Evolutionary conservation across 2,329 filamentous ascomycete genomes (phyloP).

Genomic region (Capronia americana): DNA sequence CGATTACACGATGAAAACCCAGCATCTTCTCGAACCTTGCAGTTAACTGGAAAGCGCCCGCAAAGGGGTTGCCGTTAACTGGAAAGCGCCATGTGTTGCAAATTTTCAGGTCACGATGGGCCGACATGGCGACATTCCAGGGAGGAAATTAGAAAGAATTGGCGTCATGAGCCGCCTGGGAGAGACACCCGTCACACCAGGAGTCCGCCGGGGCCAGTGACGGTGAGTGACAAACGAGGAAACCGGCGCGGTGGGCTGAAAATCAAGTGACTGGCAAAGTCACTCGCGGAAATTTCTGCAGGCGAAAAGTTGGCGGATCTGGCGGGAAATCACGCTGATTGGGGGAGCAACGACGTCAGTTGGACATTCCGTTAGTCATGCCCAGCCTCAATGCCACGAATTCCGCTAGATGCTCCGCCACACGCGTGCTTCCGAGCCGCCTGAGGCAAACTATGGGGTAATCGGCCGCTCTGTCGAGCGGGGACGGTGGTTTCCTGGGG

Average conservation of each 20-base stretch:
- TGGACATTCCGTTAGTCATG: constrained; percentile 32
- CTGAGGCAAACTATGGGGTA: constrained; percentile 35
- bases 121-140: constrained; percentile 12
- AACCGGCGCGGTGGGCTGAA: constrained; percentile 8
- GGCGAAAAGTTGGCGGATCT: constrained; percentile 6
- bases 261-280: constrained; percentile 9
- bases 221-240: constrained; percentile 6
- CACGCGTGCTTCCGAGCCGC: constrained; percentile 18
- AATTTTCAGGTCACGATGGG: constrained; percentile 37
- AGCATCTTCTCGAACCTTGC: constrained; percentile 29
- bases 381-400: constrained; percentile 27
- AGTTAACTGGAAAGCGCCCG: constrained; percentile 37
- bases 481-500: constrained; percentile 43
- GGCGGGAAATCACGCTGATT: constrained; percentile 17
- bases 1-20: constrained; percentile 23
- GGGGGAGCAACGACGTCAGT: constrained; percentile 15
- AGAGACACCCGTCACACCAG: background rate
- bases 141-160: constrained; percentile 4
- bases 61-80: constrained; percentile 41
- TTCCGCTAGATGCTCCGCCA: constrained; percentile 29
- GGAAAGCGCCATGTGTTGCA: constrained; percentile 36
- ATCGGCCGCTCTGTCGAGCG: constrained; percentile 24
- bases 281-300: constrained; percentile 16
- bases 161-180: background rate
- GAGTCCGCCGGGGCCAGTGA: background rate